Evolutionary conservation across 2,329 filamentous ascomycete genomes (phyloP), one percentile per base, ranked within the genome.

Genomic region (Chaetoscypha palmicola): DNA sequence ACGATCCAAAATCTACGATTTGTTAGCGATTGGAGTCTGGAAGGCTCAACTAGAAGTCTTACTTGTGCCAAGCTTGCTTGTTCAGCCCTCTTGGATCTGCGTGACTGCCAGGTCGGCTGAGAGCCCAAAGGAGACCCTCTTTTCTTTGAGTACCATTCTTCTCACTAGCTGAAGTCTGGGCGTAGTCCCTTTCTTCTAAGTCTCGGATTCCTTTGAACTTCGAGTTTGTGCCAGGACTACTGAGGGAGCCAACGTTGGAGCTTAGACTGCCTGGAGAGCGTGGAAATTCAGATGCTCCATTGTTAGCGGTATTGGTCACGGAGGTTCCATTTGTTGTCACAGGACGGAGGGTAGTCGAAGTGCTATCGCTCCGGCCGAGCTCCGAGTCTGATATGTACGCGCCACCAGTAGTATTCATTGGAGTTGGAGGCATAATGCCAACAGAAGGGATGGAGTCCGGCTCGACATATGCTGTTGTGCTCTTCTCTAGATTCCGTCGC

Each of bases 61-160:
- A 94, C 86, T 98, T 98, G 65, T 98, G 92, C 92, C 92, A 98
- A 39, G 88, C 90, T 65, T 94, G 89, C 63, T 97, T 96, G 61
- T 96, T 97, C 56, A 98, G 72, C 14, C 88, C 90, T 56, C 92
- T 88, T 8, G 92, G 92, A 63, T 98, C 94, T 21, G 92, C 90
- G 63, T 98, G 92, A 45, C 88, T 91, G 14, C 90, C 90, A 2
- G 91, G 91, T 51, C 88, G 79, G 60, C 91, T 97, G 34, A 97
- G 69, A 20, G 94, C 89, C 92, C 92, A 98, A 5, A 98, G 67
- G 8, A 98, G 71, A 4, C 92, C 94, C 68, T 98, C 92, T 62
- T 97, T 98, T 34, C 87, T 79, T 54, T 91, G 83, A 35, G 83
- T 76, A 3, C 74, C 75, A 52, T 72, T 71, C 48, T 74, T 73